Conservation (phyloP, 2,329 filamentous ascomycete species). For the Monilinia fructicola region DNA sequence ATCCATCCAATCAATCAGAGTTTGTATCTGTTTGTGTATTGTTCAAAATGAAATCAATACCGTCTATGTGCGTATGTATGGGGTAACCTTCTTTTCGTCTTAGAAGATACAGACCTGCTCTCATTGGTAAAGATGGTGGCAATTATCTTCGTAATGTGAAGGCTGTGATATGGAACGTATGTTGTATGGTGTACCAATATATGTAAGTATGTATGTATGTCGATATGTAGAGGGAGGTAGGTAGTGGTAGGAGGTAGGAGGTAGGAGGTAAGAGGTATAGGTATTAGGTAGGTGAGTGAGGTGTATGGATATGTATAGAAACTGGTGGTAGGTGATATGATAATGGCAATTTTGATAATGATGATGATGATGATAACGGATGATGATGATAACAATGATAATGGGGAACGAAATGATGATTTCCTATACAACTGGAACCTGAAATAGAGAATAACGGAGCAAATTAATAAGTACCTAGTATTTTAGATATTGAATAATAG, state of each 20-base stretch:
- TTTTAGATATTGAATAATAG: too few species aligned
- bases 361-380: too few species aligned
- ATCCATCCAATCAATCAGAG: conserved; percentile 1
- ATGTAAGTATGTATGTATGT: conserved; percentile 2
- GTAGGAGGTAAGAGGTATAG: too few species aligned
- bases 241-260: not conserved
- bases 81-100: conserved; percentile 4
- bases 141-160: conserved; percentile 2
- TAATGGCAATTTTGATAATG: not conserved
- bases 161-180: conserved; percentile 15
- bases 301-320: not conserved
- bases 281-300: too few species aligned
- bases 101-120: not conserved
- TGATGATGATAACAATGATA: not conserved
- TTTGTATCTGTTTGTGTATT: not conserved
- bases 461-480: too few species aligned
- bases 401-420: not conserved
- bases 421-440: not conserved
- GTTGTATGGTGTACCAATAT: conserved; percentile 13
- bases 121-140: conserved; percentile 3
- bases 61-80: not conserved
- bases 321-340: not conserved
- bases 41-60: not conserved
- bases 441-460: too few species aligned
- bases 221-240: not conserved